A percentile compares a stretch with the other conserved stretches of the same genome.
Evolutionary conservation across 768 basidiomycete genomes (phyloP).

Genomic region (Tulasnella sp.): DNA sequence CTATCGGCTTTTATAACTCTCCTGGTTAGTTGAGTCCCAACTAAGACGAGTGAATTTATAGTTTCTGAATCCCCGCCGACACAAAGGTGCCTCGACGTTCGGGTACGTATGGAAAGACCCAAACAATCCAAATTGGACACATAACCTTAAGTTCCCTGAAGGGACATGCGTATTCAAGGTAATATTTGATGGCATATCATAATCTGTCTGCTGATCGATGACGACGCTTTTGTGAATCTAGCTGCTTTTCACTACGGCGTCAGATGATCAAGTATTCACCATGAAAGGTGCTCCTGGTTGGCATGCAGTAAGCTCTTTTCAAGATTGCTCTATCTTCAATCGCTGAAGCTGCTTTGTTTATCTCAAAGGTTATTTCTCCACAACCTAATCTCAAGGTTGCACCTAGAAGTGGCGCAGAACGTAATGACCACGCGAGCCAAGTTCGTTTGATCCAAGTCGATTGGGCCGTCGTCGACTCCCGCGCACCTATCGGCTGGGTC

Average conservation of each 20-base stretch:
- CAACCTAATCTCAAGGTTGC: background rate
- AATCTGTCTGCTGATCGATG: background rate
- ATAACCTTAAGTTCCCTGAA: background rate
- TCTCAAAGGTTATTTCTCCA: background rate
- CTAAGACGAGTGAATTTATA: too few species aligned
- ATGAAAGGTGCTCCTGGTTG: background rate
- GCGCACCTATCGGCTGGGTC: constrained; percentile 1
- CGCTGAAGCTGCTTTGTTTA: background rate
- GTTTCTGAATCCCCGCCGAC: background rate
- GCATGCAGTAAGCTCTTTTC: background rate
- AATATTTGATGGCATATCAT: background rate
- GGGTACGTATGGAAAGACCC: background rate
- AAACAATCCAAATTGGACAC: background rate
- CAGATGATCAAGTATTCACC: background rate
- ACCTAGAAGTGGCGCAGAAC: background rate
- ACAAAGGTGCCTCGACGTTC: background rate
- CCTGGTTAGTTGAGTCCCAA: background rate
- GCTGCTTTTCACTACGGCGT: background rate
- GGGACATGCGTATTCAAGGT: constrained; percentile 8
- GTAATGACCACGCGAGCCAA: background rate
- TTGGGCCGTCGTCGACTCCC: constrained; percentile 1
- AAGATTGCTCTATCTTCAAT: background rate
- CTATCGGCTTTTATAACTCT: background rate
- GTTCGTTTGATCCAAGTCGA: constrained; percentile 2
- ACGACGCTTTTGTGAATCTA: background rate